Base-by-base conservation (phyloP, 1,139 yeast species). In the Eremothecium cymbalariae region DNA sequence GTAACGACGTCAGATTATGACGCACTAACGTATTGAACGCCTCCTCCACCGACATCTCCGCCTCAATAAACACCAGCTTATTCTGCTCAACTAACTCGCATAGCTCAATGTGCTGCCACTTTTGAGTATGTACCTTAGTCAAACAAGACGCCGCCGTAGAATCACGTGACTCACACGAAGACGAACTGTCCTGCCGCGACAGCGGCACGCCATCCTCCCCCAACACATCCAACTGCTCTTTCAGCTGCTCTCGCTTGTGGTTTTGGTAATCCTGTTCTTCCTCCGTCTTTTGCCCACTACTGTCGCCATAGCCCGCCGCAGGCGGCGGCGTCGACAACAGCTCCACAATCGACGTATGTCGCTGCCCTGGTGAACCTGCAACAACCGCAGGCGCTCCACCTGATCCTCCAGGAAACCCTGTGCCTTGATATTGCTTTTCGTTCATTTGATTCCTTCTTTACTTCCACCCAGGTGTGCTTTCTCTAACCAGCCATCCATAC, bases 291-390 rank as follows among this genome's bases (percentile, higher is more conserved):
- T 12, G 11, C 20, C 30, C 30, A 4, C 21, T 13, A 11, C 7
- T 8, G 12, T 15, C 28, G 11, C 25, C 25, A 8, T 39, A 31
- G 15, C 41, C 47, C 11, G 54, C 47, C 23, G 51, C 34, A 20
- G 85, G 83, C 6, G 94, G 94, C 1, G 94, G 94, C 6, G 90
- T 75, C n/a, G 85, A 74, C 32, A 83, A 64, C 60, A 83, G 59
- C 53, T 83, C 94, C 28, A 81, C 94, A 40, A 83, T 81, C n/a
- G 93, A 80, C 0, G 82, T 70, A 46, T 77, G 81, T 42, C 86
- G 64, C 30, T 27, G 30, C 23, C 22, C 38, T 24, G 27, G 34
- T 18, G 18, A 28, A 21, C 27, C 34, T 21, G 13, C 31, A 22
- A 12, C 18, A 20, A 16, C 31, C 16, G 6, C 34, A 31, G 16